Conservation (phyloP, 805 yeast genomes). For the Naumovozyma dairenensis region DNA sequence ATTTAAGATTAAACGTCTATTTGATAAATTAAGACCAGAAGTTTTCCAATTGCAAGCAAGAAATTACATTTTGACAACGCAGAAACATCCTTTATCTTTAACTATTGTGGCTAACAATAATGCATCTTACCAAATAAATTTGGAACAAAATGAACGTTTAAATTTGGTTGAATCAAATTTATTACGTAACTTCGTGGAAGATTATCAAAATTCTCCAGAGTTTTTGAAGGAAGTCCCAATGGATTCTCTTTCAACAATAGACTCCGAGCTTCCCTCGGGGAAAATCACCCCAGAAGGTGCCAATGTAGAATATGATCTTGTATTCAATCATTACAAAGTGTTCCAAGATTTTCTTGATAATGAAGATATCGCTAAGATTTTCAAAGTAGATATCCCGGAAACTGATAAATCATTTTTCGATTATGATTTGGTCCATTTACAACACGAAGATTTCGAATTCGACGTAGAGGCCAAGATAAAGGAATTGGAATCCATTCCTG, state of each 20-base stretch:
- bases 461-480: conserved; percentile 15
- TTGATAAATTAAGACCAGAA: conserved; percentile 21
- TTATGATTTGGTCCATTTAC: conserved; percentile 8
- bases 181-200: conserved; percentile 7
- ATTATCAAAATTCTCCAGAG: background rate
- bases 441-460: conserved; percentile 16
- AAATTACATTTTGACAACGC: conserved; percentile 11
- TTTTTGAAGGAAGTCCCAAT: background rate
- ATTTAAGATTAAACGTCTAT: conserved; percentile 10
- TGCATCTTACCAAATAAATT: conserved; percentile 10
- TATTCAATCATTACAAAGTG: conserved; percentile 15
- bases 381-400: conserved; percentile 7
- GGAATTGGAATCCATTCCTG: conserved; percentile 17
- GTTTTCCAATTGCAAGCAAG: conserved; percentile 26
- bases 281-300: background rate
- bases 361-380: conserved; percentile 2
- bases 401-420: conserved; percentile 6
- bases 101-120: conserved; percentile 11
- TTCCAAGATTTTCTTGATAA: conserved; percentile 14
- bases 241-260: background rate
- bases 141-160: conserved; percentile 6
- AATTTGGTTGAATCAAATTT: conserved; percentile 16
- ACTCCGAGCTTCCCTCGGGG: background rate
- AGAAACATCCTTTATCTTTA: conserved; percentile 13
- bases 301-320: conserved; percentile 3